A percentile compares a stretch with the other conserved stretches of the same genome.
Evolutionary conservation across 73 alveolate species (phyloP).

Genomic region (Uronychia setigera): DNA sequence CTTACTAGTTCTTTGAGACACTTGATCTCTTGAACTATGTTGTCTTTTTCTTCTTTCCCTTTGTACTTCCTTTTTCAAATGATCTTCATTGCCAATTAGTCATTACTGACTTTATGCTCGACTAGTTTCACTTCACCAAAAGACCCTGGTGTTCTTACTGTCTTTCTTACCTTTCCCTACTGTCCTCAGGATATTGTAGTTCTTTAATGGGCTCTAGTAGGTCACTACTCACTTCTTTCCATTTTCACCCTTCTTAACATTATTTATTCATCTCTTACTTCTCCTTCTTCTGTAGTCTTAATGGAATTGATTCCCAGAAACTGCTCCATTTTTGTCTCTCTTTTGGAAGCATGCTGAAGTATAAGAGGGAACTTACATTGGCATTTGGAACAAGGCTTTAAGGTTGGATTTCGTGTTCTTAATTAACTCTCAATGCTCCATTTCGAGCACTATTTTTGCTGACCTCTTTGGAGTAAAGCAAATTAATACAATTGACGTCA

Average conservation of each 20-base stretch:
- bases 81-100: constrained; percentile 4
- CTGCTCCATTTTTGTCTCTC: too few species aligned
- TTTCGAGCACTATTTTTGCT: not conserved
- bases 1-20: not conserved
- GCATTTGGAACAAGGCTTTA: too few species aligned
- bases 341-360: too few species aligned
- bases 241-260: not conserved
- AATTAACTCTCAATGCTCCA: not conserved
- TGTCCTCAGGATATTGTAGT: not conserved
- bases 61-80: not conserved
- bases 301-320: not conserved
- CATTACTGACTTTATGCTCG: not conserved
- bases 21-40: not conserved
- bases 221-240: not conserved
- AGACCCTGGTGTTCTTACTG: not conserved
- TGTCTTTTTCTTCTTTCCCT: not conserved
- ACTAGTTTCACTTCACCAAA: not conserved
- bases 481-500: not conserved
- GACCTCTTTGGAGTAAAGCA: not conserved
- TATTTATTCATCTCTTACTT: not conserved
- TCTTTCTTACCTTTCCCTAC: not conserved
- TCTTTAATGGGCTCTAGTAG: not conserved
- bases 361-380: too few species aligned
- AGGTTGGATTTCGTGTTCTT: not conserved
- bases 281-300: not conserved